Conservation (phyloP, 495 filamentous ascomycete species). For the Penicillium cataractarum region DNA sequence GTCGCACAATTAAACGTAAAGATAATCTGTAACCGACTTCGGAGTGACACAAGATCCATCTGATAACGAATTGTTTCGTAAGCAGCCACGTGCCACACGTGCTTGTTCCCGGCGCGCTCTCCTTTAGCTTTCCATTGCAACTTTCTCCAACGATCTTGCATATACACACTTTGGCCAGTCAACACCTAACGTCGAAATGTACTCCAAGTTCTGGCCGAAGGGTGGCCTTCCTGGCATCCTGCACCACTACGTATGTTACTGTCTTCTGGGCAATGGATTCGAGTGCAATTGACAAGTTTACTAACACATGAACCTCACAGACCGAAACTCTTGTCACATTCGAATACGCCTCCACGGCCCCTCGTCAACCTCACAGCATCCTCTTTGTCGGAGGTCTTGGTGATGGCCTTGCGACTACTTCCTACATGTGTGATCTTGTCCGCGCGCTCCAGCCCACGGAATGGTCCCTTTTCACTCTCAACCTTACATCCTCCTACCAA, state of each 20-base stretch:
- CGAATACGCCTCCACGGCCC: constrained; percentile 40
- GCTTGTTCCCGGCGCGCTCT: neutral
- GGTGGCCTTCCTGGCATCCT: constrained; percentile 56
- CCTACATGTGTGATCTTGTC: constrained; percentile 59
- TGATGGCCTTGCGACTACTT: constrained; percentile 73
- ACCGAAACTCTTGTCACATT: constrained; percentile 52
- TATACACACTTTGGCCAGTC: neutral
- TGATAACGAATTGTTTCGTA: constrained; percentile 5
- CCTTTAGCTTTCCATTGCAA: neutral
- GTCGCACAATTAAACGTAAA: neutral
- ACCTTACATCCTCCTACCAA: constrained; percentile 65
- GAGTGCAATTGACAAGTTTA: neutral
- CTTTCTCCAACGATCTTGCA: neutral
- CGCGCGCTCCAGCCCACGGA: constrained; percentile 55
- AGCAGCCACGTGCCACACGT: neutral
- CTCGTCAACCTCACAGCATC: constrained; percentile 62
- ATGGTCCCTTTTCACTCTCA: constrained; percentile 65
- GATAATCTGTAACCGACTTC: constrained; percentile 3
- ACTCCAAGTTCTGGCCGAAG: constrained; percentile 55
- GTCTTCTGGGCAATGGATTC: constrained; percentile 3
- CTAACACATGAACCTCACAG: constrained; percentile 20
- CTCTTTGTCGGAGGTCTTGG: constrained; percentile 83
- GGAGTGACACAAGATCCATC: neutral
- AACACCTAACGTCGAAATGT: constrained; percentile 38
- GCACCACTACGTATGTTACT: constrained; percentile 54